A percentile compares a stretch with the other conserved stretches of the same genome.
Conservation (phyloP, 805 yeast genomes). For the Cyberlindnera sargentensis region DNA sequence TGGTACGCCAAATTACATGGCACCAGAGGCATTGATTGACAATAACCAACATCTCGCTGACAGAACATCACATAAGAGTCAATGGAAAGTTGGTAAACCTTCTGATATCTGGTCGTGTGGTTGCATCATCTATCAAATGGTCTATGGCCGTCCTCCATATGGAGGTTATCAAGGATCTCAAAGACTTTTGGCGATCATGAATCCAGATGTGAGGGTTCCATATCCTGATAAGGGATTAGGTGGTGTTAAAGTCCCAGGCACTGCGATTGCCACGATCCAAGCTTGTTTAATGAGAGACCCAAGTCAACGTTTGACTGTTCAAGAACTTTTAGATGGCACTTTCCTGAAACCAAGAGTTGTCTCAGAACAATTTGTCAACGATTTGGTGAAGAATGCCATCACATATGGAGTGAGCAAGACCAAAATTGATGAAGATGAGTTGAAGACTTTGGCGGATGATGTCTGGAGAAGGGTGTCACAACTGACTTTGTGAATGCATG, state of each 20-base stretch:
- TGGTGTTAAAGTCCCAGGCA: conserved; percentile 54
- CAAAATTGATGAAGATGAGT: conserved; percentile 36
- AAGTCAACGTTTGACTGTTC: conserved; percentile 52
- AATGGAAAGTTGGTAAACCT: conserved; percentile 83
- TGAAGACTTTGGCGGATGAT: conserved; percentile 43
- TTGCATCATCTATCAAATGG: conserved; percentile 91
- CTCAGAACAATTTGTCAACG: conserved; percentile 56
- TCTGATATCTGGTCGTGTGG: conserved; percentile 99
- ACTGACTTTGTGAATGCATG: conserved; percentile 10
- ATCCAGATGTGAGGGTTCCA: conserved; percentile 65
- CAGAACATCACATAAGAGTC: conserved; percentile 22
- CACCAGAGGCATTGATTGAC: conserved; percentile 87
- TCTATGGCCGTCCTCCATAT: conserved; percentile 90
- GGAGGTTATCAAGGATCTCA: conserved; percentile 71
- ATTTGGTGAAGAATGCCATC: conserved; percentile 70
- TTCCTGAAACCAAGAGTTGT: conserved; percentile 74
- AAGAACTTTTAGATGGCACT: conserved; percentile 51
- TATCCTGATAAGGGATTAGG: conserved; percentile 62
- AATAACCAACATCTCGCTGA: conserved; percentile 27
- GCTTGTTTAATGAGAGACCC: conserved; percentile 72
- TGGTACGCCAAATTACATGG: conserved; percentile 97
- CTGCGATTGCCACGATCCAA: conserved; percentile 64
- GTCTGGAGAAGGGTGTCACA: conserved; percentile 43
- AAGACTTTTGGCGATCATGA: conserved; percentile 76
- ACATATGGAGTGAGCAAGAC: conserved; percentile 54